Base-by-base conservation (phyloP, 2,329 filamentous ascomycete species). In the Aspergillus terreus region DNA sequence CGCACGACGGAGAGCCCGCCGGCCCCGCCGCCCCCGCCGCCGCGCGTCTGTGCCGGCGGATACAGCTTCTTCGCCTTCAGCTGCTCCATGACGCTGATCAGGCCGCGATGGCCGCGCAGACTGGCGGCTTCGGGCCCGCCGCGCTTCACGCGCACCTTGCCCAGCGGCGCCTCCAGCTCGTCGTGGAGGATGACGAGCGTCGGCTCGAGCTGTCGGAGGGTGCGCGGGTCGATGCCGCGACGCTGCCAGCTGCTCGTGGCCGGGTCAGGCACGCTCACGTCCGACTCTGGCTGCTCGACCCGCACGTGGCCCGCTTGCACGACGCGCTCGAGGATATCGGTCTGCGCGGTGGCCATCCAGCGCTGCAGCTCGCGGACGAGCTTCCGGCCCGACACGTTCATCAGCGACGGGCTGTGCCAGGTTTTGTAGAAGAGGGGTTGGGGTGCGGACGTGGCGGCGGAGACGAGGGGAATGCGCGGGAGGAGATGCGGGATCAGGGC, bases 351-450 rank as follows among this genome's bases (percentile, higher is more conserved):
- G 19, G 46, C 42, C 10, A 64, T 50, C 65, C 63, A 75, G 11
- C 59, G 75, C 58, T 77, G 78, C 77, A 87, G 91, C 2, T 86
- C 84, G 2, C 77, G 76, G 3, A 81, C 75, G 0, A 96, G 81
- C 53, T 85, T 88, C 0, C 79, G 77, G 0, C 94, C 94, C 1
- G 85, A 89, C 4, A 87, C 75, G 67, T 97, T 99, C 94, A 99
- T 97, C 32, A 86, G 73, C 0, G 82, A 83, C 0, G 86, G 83
- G 30, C 85, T 90, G 67, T 94, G 86, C 71, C 89, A 84, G 41
- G 66, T 70, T 47, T 65, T 59, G 60, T 69, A 70, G 56, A 64
- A 61, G 21, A 58, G 15, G 19, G 40, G 14, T 5, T 42, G 7
- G 14, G 60, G 56, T 10, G 44, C 14, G 95, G 77, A 2, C 82